Conservation (phyloP, 163 green algal genomes). For the Coccomyxa subellipsoidea region DNA sequence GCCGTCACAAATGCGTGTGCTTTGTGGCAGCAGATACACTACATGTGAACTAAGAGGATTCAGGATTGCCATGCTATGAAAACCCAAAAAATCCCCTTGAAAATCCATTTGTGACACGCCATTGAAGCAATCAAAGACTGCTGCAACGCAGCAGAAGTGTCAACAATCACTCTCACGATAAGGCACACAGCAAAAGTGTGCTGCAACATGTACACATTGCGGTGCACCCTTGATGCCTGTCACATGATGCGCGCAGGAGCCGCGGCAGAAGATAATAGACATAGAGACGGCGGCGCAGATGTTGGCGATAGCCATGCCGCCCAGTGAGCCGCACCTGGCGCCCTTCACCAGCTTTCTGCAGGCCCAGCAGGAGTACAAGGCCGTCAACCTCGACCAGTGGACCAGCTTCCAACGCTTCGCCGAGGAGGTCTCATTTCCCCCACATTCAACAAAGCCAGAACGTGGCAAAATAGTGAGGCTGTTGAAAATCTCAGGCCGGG, state of each 20-base stretch:
- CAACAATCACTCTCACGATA: too few relatives aligned
- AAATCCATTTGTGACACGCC: too few relatives aligned
- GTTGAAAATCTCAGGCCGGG: not conserved
- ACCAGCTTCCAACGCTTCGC: constrained; percentile 50
- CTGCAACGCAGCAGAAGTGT: too few relatives aligned
- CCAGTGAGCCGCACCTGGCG: constrained; percentile 28
- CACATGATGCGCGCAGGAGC: constrained; percentile 49
- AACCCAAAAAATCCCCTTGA: too few relatives aligned
- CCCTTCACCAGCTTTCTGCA: constrained; percentile 48
- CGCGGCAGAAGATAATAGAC: constrained; percentile 62
- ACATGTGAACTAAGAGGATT: too few relatives aligned
- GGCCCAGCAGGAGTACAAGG: constrained; percentile 49
- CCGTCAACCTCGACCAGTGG: constrained; percentile 61
- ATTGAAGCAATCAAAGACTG: too few relatives aligned
- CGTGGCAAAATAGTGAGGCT: not conserved
- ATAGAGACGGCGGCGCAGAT: constrained; percentile 50
- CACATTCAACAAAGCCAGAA: not conserved
- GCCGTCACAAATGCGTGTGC: too few relatives aligned
- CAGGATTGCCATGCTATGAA: too few relatives aligned
- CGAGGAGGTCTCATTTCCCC: constrained; percentile 32
- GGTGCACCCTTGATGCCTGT: too few relatives aligned
- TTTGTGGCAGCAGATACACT: too few relatives aligned
- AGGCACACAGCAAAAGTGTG: too few relatives aligned
- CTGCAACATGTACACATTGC: not conserved
- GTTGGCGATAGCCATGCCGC: constrained; percentile 45